Evolutionary conservation across 345 rosid genomes (phyloP).

Genomic region (Limnanthes douglasii): DNA sequence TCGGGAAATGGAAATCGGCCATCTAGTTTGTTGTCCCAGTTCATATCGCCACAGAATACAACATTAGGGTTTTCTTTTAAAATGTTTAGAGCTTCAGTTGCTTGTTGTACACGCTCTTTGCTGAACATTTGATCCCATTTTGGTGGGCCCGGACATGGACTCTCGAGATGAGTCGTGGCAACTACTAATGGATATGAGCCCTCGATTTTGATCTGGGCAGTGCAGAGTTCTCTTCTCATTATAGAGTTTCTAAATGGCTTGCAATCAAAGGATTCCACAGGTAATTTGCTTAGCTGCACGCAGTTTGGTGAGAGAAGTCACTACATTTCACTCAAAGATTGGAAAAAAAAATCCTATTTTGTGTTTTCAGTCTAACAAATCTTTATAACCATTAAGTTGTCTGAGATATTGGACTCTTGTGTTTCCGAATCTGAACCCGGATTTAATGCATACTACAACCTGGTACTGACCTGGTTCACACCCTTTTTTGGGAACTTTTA

Average conservation of each 20-base stretch:
- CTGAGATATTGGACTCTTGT: too few relatives aligned
- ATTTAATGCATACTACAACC: too few relatives aligned
- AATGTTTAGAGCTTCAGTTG: conserved; percentile 33
- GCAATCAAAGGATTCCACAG: conserved; percentile 46
- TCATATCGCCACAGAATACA: conserved; percentile 86
- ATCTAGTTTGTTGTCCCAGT: conserved; percentile 88
- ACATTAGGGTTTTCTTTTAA: conserved; percentile 48
- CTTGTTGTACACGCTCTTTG: conserved; percentile 78
- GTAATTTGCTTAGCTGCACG: conserved; percentile 82
- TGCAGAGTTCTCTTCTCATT: conserved; percentile 85
- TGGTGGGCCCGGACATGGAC: conserved; percentile 88
- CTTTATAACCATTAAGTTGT: too few relatives aligned
- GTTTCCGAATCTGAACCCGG: too few relatives aligned
- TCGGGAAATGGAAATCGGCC: conserved; percentile 57
- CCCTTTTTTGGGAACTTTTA: too few relatives aligned
- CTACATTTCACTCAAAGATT: too few relatives aligned
- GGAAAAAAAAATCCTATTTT: too few relatives aligned
- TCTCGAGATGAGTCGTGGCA: conserved; percentile 97
- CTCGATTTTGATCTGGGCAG: conserved; percentile 44
- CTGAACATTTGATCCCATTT: conserved; percentile 98
- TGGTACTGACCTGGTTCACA: too few relatives aligned
- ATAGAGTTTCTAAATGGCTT: conserved; percentile 51
- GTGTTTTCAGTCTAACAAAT: too few relatives aligned
- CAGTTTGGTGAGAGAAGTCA: too few relatives aligned
- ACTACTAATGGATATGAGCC: conserved; percentile 43